A percentile compares a stretch with the other conserved stretches of the same genome.
Conservation (phyloP, 2,329 filamentous ascomycete species). For the Claviceps sorghi region DNA sequence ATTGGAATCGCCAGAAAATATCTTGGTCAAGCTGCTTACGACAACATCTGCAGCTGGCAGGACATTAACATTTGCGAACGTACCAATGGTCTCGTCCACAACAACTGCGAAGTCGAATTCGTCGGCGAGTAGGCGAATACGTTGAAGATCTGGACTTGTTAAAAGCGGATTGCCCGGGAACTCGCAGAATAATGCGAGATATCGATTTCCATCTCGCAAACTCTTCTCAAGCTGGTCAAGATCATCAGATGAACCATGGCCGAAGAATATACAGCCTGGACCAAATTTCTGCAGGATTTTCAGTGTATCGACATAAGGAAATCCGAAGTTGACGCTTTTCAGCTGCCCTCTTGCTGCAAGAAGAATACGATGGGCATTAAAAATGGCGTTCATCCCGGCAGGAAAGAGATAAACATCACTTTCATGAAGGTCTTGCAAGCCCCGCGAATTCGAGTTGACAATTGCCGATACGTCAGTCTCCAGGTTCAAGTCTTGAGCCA, state of each 20-base stretch:
- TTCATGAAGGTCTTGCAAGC: conserved; percentile 55
- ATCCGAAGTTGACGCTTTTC: conserved; percentile 87
- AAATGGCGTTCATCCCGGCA: conserved; percentile 90
- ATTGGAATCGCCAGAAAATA: conserved; percentile 95
- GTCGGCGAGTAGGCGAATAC: conserved; percentile 70
- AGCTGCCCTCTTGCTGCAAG: conserved; percentile 46
- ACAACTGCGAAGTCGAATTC: conserved; percentile 79
- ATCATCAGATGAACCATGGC: conserved; percentile 60
- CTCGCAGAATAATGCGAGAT: conserved; percentile 79
- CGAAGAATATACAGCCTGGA: conserved; percentile 77
- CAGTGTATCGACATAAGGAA: conserved; percentile 91
- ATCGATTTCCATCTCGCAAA: conserved; percentile 57
- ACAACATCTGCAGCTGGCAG: conserved; percentile 80
- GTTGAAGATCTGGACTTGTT: conserved; percentile 64
- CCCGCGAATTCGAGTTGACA: conserved; percentile 31
- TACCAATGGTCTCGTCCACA: conserved; percentile 92
- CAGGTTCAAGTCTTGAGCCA: conserved; percentile 55
- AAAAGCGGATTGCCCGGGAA: conserved; percentile 89
- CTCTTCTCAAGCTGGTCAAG: conserved; percentile 69
- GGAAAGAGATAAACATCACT: conserved; percentile 83
- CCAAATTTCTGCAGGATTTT: conserved; percentile 94
- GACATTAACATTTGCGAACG: conserved; percentile 90
- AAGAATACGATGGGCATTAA: conserved; percentile 66
- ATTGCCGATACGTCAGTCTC: conserved; percentile 11
- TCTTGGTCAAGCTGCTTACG: conserved; percentile 88